These are phyloP conservation scores for Amanita rimosa DNA, from an alignment of 768 basidiomycete species.

Conservation along the genomic window DNA sequence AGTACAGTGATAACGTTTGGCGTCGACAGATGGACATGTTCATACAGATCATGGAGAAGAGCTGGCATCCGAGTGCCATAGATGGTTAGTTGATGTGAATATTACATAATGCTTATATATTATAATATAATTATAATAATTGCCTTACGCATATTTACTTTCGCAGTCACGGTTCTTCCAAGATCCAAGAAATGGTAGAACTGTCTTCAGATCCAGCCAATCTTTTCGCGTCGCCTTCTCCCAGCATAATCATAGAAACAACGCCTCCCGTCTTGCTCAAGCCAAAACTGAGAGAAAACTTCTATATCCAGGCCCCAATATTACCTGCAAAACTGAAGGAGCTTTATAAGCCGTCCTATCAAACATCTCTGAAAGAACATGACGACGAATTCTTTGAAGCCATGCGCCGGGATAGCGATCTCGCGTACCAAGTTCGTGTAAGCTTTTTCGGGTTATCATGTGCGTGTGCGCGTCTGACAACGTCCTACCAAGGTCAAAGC, in stretches of 20 bases:
- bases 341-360: slow-evolving; percentile 27
- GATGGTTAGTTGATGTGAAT: background rate
- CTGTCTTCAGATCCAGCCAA: slow-evolving; percentile 2
- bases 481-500: slow-evolving; percentile 32
- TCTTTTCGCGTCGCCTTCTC: slow-evolving; percentile 2
- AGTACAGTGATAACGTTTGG: slow-evolving; percentile 14
- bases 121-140: background rate
- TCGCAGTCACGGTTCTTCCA: too few species aligned
- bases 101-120: background rate
- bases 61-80: slow-evolving; percentile 34
- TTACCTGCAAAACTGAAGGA: slow-evolving; percentile 26
- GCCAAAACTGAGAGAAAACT: slow-evolving; percentile 2
- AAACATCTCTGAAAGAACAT: slow-evolving; percentile 21
- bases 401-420: slow-evolving; percentile 44
- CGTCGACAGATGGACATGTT: background rate
- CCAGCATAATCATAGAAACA: background rate
- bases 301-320: slow-evolving; percentile 27
- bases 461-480: slow-evolving; percentile 16
- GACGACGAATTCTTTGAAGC: slow-evolving; percentile 32
- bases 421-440: slow-evolving; percentile 41
- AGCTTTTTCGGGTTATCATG: background rate
- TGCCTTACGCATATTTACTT: background rate
- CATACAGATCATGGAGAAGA: slow-evolving; percentile 44
- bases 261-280: background rate
- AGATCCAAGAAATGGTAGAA: background rate